These are phyloP conservation scores for Yamadazyma insecticola DNA, from an alignment of 805 yeast genomes.

Conservation along the genomic window DNA sequence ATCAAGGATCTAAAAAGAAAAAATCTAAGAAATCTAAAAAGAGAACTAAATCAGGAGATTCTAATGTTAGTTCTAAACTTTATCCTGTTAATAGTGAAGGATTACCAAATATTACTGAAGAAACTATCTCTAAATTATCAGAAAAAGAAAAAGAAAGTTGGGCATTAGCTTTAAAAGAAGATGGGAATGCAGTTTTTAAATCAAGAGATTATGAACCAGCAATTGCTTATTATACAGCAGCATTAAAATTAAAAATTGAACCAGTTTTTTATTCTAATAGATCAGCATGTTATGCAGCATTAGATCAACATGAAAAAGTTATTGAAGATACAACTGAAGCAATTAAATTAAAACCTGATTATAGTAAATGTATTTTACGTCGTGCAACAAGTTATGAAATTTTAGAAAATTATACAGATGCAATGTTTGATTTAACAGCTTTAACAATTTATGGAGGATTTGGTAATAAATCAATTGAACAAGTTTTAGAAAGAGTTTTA, in stretches of 20 bases:
- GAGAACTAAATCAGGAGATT: constrained; percentile 20
- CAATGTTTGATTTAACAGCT: constrained; percentile 89
- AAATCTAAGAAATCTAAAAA: constrained; percentile 46
- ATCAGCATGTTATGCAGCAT: constrained; percentile 90
- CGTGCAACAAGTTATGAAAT: constrained; percentile 91
- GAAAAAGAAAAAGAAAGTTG: constrained; percentile 53
- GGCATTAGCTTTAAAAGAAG: constrained; percentile 78
- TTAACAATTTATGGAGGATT: constrained; percentile 82
- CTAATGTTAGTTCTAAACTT: constrained; percentile 9
- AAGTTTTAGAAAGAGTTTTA: constrained; percentile 81
- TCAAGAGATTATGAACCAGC: constrained; percentile 69
- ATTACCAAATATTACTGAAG: constrained; percentile 53
- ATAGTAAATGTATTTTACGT: constrained; percentile 86
- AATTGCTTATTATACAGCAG: constrained; percentile 71
- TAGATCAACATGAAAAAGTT: constrained; percentile 76
- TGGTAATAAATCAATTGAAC: constrained; percentile 71
- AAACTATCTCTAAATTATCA: constrained; percentile 39
- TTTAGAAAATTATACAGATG: constrained; percentile 71
- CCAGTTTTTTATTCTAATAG: constrained; percentile 92
- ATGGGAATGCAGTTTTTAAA: constrained; percentile 81
- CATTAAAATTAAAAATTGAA: constrained; percentile 71
- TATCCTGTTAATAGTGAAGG: constrained; percentile 58
- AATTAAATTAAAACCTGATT: constrained; percentile 79
- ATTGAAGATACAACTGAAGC: constrained; percentile 86
- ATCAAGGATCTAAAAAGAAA: constrained; percentile 30